Conservation (phyloP, 768 basidiomycete species). For the Lactifluus pinguis region DNA sequence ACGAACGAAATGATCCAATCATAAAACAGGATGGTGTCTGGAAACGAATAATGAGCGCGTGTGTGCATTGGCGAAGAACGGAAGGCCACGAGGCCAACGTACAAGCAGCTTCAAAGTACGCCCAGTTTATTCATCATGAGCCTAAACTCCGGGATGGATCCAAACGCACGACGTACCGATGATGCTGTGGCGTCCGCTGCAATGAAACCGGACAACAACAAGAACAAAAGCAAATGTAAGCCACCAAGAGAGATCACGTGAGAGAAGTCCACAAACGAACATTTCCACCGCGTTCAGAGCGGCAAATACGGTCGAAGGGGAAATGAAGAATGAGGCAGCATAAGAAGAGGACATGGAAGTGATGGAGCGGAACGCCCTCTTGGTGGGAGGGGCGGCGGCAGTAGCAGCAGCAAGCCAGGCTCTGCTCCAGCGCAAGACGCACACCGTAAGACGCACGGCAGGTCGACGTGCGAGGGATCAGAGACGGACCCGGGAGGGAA, state of each 20-base stretch:
- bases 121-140: too few species aligned
- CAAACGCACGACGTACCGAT: not conserved
- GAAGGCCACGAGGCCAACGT: not conserved
- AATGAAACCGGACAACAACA: not conserved
- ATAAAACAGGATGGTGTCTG: constrained; percentile 16
- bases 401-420: not conserved
- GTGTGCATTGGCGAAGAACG: not conserved
- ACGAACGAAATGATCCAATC: constrained; percentile 20
- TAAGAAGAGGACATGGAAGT: not conserved
- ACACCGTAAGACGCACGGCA: not conserved
- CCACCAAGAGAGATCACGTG: too few species aligned
- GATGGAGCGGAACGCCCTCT: not conserved
- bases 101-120: constrained; percentile 2
- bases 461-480: too few species aligned
- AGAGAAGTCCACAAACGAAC: constrained; percentile 1
- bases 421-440: not conserved
- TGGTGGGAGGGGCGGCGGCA: not conserved
- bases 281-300: not conserved
- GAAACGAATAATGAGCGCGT: not conserved
- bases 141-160: too few species aligned
- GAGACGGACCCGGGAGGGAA: too few species aligned
- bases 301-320: not conserved
- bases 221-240: too few species aligned
- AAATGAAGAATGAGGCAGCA: not conserved
- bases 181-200: constrained; percentile 14